Evolutionary conservation across 2,329 filamentous ascomycete species (phyloP).

Genomic region (Fusarium euwallaceae): DNA sequence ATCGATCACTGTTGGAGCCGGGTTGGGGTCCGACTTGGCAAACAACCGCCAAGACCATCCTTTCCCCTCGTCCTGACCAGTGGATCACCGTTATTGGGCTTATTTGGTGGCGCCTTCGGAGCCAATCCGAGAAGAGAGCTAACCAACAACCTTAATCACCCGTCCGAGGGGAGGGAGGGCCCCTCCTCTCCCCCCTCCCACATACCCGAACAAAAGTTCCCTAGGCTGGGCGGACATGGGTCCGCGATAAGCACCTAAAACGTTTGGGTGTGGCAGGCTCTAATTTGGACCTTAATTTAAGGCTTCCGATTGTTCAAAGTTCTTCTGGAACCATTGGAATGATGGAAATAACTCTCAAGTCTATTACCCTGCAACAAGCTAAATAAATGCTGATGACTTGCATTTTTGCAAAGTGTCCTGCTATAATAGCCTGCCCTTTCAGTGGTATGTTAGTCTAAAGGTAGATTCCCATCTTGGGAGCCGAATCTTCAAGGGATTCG

Average conservation of each 20-base stretch:
- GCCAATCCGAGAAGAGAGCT: slow-evolving; percentile 12
- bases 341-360: slow-evolving; percentile 19
- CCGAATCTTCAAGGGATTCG: slow-evolving; percentile 32
- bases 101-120: slow-evolving; percentile 18
- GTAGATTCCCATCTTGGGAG: slow-evolving; percentile 8
- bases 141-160: slow-evolving; percentile 39
- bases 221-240: neutral
- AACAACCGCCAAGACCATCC: neutral
- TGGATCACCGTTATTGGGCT: slow-evolving; percentile 6
- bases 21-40: slow-evolving; percentile 32
- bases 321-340: slow-evolving; percentile 29
- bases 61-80: neutral
- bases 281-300: neutral
- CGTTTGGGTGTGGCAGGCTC: neutral
- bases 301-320: neutral
- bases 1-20: slow-evolving; percentile 27
- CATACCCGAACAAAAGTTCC: neutral
- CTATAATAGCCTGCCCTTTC: slow-evolving; percentile 10
- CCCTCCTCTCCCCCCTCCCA: neutral
- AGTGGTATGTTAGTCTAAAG: slow-evolving; percentile 30
- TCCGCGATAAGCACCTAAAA: neutral
- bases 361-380: slow-evolving; percentile 8
- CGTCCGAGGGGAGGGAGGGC: neutral
- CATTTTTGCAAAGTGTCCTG: slow-evolving; percentile 17
- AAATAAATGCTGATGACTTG: neutral